Percentiles rank a stretch among this genome's conserved stretches.
These are phyloP conservation scores for Fennellomyces sp. DNA, from an alignment of 371 early-diverging fungal genomes.

Conservation along the genomic window DNA sequence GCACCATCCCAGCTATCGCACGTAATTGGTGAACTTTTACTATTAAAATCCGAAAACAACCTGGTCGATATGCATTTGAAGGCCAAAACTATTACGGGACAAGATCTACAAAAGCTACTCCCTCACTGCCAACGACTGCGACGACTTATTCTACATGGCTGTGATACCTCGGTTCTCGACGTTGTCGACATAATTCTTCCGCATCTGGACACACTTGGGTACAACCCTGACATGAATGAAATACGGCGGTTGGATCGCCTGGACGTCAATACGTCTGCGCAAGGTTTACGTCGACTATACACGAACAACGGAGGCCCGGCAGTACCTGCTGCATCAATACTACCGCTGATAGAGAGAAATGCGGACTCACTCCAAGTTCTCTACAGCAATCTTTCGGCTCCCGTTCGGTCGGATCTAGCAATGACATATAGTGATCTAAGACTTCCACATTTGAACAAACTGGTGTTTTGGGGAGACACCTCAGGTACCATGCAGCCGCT, in stretches of 20 bases:
- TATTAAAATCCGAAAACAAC: too few relatives aligned
- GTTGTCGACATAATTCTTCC: neutral
- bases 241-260: neutral
- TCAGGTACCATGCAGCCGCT: too few relatives aligned
- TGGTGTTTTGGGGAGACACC: too few relatives aligned
- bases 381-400: neutral
- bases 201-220: neutral
- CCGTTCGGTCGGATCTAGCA: too few relatives aligned
- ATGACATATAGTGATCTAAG: too few relatives aligned
- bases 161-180: neutral
- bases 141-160: neutral
- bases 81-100: too few relatives aligned
- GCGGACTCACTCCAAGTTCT: neutral
- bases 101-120: neutral
- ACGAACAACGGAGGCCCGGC: neutral
- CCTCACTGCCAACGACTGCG: neutral
- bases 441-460: too few relatives aligned
- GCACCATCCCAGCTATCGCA: too few relatives aligned
- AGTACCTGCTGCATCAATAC: neutral
- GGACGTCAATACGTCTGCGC: neutral
- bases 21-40: too few relatives aligned
- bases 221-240: neutral
- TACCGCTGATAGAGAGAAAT: neutral
- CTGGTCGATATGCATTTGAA: too few relatives aligned
- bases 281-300: neutral